Conservation (phyloP, 495 filamentous ascomycete species). For the Tuber melanosporum region DNA sequence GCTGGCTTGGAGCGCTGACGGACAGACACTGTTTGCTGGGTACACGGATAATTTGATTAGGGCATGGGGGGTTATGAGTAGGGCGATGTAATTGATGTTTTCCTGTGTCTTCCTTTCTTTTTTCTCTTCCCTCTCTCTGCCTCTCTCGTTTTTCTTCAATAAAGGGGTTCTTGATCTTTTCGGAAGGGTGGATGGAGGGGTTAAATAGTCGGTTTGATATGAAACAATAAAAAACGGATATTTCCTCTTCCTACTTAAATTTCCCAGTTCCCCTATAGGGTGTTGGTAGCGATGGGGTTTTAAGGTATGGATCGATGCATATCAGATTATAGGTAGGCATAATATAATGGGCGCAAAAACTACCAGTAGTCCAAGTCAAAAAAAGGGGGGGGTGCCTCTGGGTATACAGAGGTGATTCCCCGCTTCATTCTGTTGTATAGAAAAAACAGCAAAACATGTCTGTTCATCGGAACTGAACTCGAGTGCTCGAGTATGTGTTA, state of each 20-base stretch:
- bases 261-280: background rate
- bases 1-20: slow-evolving; percentile 95
- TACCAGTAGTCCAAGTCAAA: background rate
- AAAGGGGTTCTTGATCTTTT: background rate
- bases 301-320: background rate
- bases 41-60: slow-evolving; percentile 99
- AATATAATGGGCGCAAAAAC: background rate
- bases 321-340: background rate
- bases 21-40: slow-evolving; percentile 97
- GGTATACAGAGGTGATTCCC: background rate
- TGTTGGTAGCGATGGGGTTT: background rate
- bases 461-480: no score
- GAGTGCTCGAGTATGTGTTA: no score
- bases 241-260: background rate
- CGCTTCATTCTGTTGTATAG: background rate
- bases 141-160: background rate
- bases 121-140: background rate
- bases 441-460: background rate
- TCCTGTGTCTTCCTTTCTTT: background rate
- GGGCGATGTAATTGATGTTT: slow-evolving; percentile 13
- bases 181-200: background rate
- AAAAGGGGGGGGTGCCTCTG: background rate
- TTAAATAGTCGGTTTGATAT: background rate
- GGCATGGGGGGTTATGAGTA: slow-evolving; percentile 76
- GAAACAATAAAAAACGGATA: background rate